Base-by-base conservation (phyloP, 441 rosid genomes). In the Eruca vesicaria region DNA sequence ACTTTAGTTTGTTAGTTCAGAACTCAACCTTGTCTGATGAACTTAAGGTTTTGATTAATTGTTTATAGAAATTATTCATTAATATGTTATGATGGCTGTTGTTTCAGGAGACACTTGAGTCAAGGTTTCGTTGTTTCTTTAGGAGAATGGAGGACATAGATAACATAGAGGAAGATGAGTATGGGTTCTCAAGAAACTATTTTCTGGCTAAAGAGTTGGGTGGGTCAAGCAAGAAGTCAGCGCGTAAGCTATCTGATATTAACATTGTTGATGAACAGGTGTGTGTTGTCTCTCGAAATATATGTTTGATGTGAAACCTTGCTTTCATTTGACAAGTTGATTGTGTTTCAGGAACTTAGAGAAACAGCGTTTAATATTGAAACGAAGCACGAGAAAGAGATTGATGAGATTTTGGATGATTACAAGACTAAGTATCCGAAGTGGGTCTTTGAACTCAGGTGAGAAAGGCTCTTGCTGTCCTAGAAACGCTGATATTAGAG, bases 381-480 rank as follows among this genome's bases (percentile, higher is more conserved):
- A 74, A 89, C 87, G 11, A 93, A 93, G 75, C 97, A 93, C 60
- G 86, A 78, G 41, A 86, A 81, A 70, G 98, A 91, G 74, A 80
- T 87, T 4, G 66, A 56, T 23, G 83, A 85, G 74, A 84, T 90
- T 11, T n/a, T 87, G 33, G 70, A 85, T 2, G 79, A 89, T 60
- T 96, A 96, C 69, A 91, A 79, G 83, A 85, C 84, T 57, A 74
- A 80, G 74, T 91, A 89, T 78, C 64, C 85, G 20, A 83, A 83
- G 77, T 96, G 98, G 99, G 86, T 79, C 71, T 93, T 90, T 68
- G 85, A 87, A 78, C 87, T 93, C 55, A 83, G 95, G 98, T 96
- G 50, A 71, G 68, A 67, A n/a, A 71, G 2, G 12, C 20, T 36
- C 41, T 53, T 35, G 41, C 35, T 32, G 64, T 64, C 19, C 38